These are phyloP conservation scores for Penicillium crustosum DNA, from an alignment of 2,329 filamentous ascomycete genomes.

Conservation along the genomic window DNA sequence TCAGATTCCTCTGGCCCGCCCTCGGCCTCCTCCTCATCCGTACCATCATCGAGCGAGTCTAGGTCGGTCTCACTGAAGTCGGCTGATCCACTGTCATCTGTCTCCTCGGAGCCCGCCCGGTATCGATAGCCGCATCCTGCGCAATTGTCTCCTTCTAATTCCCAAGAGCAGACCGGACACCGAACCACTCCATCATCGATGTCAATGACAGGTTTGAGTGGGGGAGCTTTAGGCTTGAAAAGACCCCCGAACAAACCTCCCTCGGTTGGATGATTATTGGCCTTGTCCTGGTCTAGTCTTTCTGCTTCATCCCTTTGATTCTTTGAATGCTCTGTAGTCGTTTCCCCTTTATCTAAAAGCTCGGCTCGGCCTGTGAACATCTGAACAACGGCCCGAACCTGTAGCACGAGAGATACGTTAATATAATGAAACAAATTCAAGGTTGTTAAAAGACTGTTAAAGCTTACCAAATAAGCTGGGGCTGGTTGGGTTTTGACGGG, in stretches of 20 bases:
- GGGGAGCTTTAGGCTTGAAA: conserved; percentile 45
- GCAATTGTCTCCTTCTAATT: conserved; percentile 60
- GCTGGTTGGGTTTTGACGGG: conserved; percentile 59
- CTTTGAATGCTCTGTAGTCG: conserved; percentile 58
- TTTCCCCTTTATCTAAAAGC: conserved; percentile 63
- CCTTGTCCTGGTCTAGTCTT: conserved; percentile 60
- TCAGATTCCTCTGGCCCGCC: not conserved
- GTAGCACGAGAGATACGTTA: conserved; percentile 13
- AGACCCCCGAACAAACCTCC: conserved; percentile 65
- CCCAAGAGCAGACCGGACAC: conserved; percentile 63
- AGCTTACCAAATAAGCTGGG: conserved; percentile 61
- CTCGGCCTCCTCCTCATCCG: conserved; percentile 30
- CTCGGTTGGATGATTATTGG: conserved; percentile 48
- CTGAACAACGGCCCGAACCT: conserved; percentile 65
- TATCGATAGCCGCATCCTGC: conserved; percentile 52
- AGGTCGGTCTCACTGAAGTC: conserved; percentile 45
- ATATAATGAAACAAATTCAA: not conserved
- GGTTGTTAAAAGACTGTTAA: conserved; percentile 9
- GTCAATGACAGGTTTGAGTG: conserved; percentile 51
- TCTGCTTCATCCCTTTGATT: conserved; percentile 61
- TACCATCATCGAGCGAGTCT: conserved; percentile 23
- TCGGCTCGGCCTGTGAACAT: conserved; percentile 61
- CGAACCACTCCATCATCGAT: conserved; percentile 60
- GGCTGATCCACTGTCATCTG: conserved; percentile 49
- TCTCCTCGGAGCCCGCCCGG: conserved; percentile 46